Conservation (phyloP, 331 rosid genomes). For the Cydonia oblonga region DNA sequence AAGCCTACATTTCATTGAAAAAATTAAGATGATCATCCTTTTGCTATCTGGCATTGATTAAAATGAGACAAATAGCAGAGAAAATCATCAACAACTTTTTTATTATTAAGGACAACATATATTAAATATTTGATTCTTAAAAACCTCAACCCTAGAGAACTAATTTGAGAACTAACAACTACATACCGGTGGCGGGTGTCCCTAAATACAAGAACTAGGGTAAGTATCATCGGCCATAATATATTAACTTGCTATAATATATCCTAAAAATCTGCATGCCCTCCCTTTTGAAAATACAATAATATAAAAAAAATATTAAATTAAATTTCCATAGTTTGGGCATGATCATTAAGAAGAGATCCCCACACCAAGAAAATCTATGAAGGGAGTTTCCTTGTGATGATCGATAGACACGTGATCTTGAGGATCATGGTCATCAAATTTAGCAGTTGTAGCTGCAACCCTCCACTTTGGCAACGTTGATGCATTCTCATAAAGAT, state of each 20-base stretch:
- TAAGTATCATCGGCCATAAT: background rate
- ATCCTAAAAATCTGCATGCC: conserved; percentile 4
- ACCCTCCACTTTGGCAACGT: conserved; percentile 18
- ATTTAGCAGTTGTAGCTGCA: conserved; percentile 1
- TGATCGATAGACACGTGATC: conserved; percentile 7
- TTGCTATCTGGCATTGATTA: background rate
- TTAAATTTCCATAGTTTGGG: background rate
- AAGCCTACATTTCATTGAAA: background rate
- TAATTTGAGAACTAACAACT: background rate
- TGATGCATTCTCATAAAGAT: conserved; percentile 18
- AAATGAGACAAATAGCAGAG: background rate
- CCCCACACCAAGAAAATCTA: conserved; percentile 98
- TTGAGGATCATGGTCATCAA: conserved; percentile 6
- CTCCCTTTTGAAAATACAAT: background rate
- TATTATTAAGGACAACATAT: background rate
- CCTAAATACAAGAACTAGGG: background rate
- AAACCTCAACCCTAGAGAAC: background rate
- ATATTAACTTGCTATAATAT: background rate
- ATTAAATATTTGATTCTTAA: background rate
- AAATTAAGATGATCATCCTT: background rate
- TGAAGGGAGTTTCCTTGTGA: conserved; percentile 58
- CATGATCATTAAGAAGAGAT: conserved; percentile 33
- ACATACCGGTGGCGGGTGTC: background rate
- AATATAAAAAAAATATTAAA: background rate
- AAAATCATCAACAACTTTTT: background rate